A percentile compares a stretch with the other conserved stretches of the same genome.
These are phyloP conservation scores for Retiboletus flavoniger DNA, from an alignment of 1,284 basidiomycete genomes.

Conservation along the genomic window DNA sequence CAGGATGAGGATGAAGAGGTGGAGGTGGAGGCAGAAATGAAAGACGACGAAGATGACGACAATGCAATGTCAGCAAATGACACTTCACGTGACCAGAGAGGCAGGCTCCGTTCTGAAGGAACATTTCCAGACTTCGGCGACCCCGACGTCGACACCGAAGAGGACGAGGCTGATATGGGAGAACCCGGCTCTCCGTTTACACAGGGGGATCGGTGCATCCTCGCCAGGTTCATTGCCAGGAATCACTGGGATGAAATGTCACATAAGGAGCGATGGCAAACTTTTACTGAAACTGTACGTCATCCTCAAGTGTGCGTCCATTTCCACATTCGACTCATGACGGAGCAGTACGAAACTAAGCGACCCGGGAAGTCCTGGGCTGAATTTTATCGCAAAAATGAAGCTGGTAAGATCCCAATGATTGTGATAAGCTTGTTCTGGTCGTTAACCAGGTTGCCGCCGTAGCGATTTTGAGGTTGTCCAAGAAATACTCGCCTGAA, in stretches of 20 bases:
- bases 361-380: conserved; percentile 58
- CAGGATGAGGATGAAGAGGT: conserved; percentile 37
- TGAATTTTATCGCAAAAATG: conserved; percentile 54
- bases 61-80: conserved; percentile 29
- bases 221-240: conserved; percentile 55
- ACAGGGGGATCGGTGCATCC: conserved; percentile 55
- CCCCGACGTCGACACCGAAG: conserved; percentile 30
- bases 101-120: conserved; percentile 14
- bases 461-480: conserved; percentile 27
- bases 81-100: conserved; percentile 6
- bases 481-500: conserved; percentile 20
- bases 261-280: conserved; percentile 51
- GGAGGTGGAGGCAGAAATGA: conserved; percentile 36
- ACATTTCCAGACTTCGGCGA: conserved; percentile 18
- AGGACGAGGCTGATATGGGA: conserved; percentile 55
- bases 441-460: conserved; percentile 6
- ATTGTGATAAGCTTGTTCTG: conserved; percentile 1
- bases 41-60: conserved; percentile 36
- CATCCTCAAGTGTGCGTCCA: not conserved
- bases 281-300: conserved; percentile 49
- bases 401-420: conserved; percentile 41
- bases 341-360: conserved; percentile 39
- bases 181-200: conserved; percentile 47
- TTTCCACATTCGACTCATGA: conserved; percentile 2
- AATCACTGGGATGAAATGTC: conserved; percentile 44